These are phyloP conservation scores for Xylariales sp. DNA, from an alignment of 2,329 filamentous ascomycete species.

Conservation along the genomic window DNA sequence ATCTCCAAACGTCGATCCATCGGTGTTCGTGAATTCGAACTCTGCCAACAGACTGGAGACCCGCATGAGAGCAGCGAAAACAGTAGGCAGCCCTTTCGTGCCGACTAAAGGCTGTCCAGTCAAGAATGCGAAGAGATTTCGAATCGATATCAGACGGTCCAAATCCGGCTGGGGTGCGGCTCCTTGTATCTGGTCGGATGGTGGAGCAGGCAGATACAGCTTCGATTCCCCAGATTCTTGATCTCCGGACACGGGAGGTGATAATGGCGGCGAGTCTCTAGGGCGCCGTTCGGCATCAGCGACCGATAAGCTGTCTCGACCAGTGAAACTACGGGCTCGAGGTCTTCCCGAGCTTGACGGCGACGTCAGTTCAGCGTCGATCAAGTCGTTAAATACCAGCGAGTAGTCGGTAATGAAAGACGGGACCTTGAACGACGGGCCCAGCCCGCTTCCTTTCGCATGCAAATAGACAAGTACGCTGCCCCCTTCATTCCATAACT, in stretches of 20 bases:
- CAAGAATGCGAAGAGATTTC: conserved; percentile 64
- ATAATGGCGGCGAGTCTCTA: conserved; percentile 30
- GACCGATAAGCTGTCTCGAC: conserved; percentile 41
- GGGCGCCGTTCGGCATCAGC: conserved; percentile 43
- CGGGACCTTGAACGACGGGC: conserved; percentile 57
- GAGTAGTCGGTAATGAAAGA: conserved; percentile 51
- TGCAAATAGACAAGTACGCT: conserved; percentile 55
- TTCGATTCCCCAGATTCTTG: conserved; percentile 37
- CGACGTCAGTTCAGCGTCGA: conserved; percentile 39
- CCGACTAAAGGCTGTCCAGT: conserved; percentile 59
- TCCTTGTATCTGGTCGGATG: conserved; percentile 30
- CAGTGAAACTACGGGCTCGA: conserved; percentile 41
- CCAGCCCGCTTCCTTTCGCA: conserved; percentile 42
- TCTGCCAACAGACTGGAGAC: conserved; percentile 50
- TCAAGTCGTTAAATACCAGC: conserved; percentile 47
- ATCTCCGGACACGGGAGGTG: conserved; percentile 30
- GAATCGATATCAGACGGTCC: conserved; percentile 52
- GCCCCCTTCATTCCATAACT: conserved; percentile 60
- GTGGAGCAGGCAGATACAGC: conserved; percentile 49
- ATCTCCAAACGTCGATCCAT: conserved; percentile 55
- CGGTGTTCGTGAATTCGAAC: conserved; percentile 52
- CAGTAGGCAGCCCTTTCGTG: conserved; percentile 46
- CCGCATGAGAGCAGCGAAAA: conserved; percentile 51
- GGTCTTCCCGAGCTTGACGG: conserved; percentile 25
- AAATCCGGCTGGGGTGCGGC: conserved; percentile 35